Percentiles rank a stretch among this genome's conserved stretches.
phyloP scores from a whole-genome alignment of 2,329 filamentous ascomycete genomes.

The Cadophora luteo-olivacea region DNA sequence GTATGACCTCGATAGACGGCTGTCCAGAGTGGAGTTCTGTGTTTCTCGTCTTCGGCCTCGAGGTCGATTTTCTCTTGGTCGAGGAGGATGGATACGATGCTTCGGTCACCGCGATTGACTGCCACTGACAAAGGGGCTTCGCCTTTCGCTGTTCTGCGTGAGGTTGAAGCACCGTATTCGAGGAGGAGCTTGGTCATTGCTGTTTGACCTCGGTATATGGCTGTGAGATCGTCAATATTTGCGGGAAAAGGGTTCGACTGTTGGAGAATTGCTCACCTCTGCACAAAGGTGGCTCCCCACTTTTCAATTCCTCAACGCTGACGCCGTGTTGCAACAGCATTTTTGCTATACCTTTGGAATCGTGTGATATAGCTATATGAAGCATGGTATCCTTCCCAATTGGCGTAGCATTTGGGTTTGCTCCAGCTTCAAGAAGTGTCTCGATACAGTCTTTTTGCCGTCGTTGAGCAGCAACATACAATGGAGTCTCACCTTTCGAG shows the following conservation, averaged over 20 bases:
- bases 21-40: conserved; percentile 66
- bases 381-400: conserved; percentile 24
- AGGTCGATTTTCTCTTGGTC: conserved; percentile 74
- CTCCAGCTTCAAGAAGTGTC: conserved; percentile 25
- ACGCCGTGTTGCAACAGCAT: conserved; percentile 25
- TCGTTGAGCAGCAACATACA: conserved; percentile 19
- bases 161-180: conserved; percentile 24
- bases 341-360: conserved; percentile 22
- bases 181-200: conserved; percentile 28
- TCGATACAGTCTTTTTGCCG: conserved; percentile 20
- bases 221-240: background rate
- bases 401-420: conserved; percentile 24
- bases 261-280: background rate
- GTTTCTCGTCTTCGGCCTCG: conserved; percentile 76
- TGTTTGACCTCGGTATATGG: conserved; percentile 18
- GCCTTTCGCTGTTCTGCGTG: conserved; percentile 19
- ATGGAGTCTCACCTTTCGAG: conserved; percentile 22
- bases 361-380: conserved; percentile 7
- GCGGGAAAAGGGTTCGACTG: background rate
- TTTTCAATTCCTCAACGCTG: conserved; percentile 27
- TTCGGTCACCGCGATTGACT: conserved; percentile 22
- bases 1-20: conserved; percentile 24
- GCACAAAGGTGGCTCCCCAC: conserved; percentile 28
- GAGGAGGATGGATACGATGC: conserved; percentile 61
- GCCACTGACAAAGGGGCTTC: conserved; percentile 24